A percentile compares a stretch with the other conserved stretches of the same genome.
Conservation (phyloP, 192 early-diverging fungal species). For the Geranomyces michiganensis region DNA sequence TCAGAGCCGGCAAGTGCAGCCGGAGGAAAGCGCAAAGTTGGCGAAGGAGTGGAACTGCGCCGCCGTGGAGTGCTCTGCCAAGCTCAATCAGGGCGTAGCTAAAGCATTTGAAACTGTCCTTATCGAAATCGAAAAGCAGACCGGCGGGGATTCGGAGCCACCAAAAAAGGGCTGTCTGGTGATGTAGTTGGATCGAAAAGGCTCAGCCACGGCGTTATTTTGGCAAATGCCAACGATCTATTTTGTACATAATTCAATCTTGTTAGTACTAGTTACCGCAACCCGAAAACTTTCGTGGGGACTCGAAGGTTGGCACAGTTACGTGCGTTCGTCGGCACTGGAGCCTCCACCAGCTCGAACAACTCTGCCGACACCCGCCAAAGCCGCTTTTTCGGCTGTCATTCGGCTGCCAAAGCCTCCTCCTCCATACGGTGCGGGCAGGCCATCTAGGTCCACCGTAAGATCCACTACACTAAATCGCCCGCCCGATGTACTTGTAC, state of each 20-base stretch:
- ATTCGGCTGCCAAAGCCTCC: conserved; percentile 35
- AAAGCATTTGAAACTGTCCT: conserved; percentile 85
- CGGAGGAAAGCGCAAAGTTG: conserved; percentile 74
- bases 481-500: background rate
- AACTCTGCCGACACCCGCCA: conserved; percentile 19
- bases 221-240: no score
- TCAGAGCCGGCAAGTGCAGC: conserved; percentile 73
- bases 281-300: no score
- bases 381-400: conserved; percentile 15
- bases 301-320: no score
- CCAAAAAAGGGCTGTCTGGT: conserved; percentile 58
- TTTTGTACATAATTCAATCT: no score
- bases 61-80: conserved; percentile 88
- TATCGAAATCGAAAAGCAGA: conserved; percentile 78
- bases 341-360: conserved; percentile 2
- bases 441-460: conserved; percentile 49
- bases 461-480: conserved; percentile 59
- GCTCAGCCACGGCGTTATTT: no score
- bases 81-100: conserved; percentile 87
- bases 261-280: no score
- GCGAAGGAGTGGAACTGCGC: conserved; percentile 86
- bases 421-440: conserved; percentile 42
- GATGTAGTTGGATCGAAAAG: conserved; percentile 33
- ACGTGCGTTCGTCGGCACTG: no score
- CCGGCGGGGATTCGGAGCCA: conserved; percentile 58